Percentiles rank a stretch among this genome's conserved stretches.
phyloP scores from a whole-genome alignment of 345 rosid genomes.

The Camelina neglecta region DNA sequence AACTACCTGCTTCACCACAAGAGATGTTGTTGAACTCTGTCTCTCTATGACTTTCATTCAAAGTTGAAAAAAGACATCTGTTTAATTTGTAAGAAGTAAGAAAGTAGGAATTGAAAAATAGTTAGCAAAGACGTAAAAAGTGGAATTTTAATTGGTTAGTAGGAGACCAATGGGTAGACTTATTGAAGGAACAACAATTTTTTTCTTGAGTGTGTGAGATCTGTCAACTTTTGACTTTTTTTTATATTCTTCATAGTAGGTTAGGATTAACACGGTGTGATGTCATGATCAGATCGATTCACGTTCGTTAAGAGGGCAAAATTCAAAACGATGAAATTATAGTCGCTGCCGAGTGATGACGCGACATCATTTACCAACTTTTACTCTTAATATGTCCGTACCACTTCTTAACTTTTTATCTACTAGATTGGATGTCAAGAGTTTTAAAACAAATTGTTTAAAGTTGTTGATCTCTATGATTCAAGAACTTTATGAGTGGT shows the following conservation, averaged over 20 bases:
- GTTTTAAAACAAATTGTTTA: too few species aligned
- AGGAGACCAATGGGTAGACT: background rate
- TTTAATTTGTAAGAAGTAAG: background rate
- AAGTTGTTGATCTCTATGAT: too few species aligned
- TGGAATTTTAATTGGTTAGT: conserved; percentile 11
- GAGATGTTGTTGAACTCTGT: conserved; percentile 25
- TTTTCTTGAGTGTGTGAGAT: background rate
- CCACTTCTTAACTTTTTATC: too few species aligned
- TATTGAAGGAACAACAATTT: conserved; percentile 20
- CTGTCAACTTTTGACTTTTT: conserved; percentile 36
- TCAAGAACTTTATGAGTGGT: too few species aligned
- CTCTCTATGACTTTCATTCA: conserved; percentile 26
- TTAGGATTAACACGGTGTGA: conserved; percentile 14
- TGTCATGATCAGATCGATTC: background rate
- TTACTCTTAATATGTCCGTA: too few species aligned
- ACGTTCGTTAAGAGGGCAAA: background rate
- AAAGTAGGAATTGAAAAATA: conserved; percentile 11
- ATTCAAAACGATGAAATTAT: too few species aligned
- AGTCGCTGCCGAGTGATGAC: background rate
- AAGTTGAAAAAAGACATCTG: background rate
- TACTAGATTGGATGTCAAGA: too few species aligned
- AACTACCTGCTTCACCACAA: conserved; percentile 28
- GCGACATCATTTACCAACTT: too few species aligned
- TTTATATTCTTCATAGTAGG: conserved; percentile 11
- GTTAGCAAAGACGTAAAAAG: conserved; percentile 1